Evolutionary conservation across 2,329 filamentous ascomycete species (phyloP).

Genomic region (Fusarium mangiferae): DNA sequence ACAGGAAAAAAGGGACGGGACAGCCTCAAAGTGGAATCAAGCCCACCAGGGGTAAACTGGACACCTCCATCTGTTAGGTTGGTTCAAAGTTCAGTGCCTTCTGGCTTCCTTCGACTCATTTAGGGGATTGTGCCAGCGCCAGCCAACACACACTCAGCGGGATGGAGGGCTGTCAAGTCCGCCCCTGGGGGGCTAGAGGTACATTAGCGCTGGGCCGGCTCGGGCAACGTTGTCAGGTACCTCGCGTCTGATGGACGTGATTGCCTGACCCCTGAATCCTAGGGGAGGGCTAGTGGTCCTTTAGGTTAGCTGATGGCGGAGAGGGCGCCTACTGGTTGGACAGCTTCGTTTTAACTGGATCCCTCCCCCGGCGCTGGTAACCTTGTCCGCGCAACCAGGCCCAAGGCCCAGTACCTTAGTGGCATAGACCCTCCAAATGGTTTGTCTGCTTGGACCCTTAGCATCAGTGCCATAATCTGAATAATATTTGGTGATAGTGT

Average conservation of each 20-base stretch:
- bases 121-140: slow-evolving; percentile 1
- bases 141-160: slow-evolving; percentile 10
- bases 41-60: slow-evolving; percentile 17
- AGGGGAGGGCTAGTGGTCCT: slow-evolving; percentile 5
- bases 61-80: background rate
- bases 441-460: slow-evolving; percentile 35
- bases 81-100: background rate
- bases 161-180: slow-evolving; percentile 41
- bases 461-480: slow-evolving; percentile 23
- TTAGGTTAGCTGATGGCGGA: slow-evolving; percentile 16
- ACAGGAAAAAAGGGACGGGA: slow-evolving; percentile 31
- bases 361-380: slow-evolving; percentile 24
- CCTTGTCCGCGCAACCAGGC: slow-evolving; percentile 34
- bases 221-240: slow-evolving; percentile 32
- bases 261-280: slow-evolving; percentile 35
- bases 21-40: slow-evolving; percentile 29
- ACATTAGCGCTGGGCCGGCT: slow-evolving; percentile 35
- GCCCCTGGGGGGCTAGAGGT: slow-evolving; percentile 19
- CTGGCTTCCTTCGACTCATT: slow-evolving; percentile 31
- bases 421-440: slow-evolving; percentile 25
- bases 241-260: slow-evolving; percentile 24
- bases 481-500: slow-evolving; percentile 5
- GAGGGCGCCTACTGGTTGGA: slow-evolving; percentile 33
- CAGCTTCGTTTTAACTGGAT: slow-evolving; percentile 2
- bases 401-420: slow-evolving; percentile 15